Evolutionary conservation across 495 filamentous ascomycete species (phyloP).

Genomic region (Trichoderma gamsii): DNA sequence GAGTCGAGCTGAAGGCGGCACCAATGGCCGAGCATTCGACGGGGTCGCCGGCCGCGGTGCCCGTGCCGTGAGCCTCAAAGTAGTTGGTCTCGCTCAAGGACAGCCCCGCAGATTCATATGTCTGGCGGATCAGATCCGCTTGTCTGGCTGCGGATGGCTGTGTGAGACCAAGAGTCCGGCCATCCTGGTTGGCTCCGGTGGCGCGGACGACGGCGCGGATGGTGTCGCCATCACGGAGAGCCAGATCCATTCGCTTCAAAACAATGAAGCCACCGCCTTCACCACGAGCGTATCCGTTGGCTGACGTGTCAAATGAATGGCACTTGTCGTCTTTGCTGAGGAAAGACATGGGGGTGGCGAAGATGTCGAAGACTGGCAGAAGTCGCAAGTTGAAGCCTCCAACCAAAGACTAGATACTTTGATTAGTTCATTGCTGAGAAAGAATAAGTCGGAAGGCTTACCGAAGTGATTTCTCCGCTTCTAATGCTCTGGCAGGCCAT

Average conservation of each 20-base stretch:
- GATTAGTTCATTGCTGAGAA: too few species aligned
- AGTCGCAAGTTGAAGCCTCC: too few species aligned
- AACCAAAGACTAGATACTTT: too few species aligned
- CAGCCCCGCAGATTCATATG: conserved; percentile 28
- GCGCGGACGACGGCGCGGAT: conserved; percentile 51
- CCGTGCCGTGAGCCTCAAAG: conserved; percentile 47
- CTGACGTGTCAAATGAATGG: conserved; percentile 48
- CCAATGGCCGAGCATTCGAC: conserved; percentile 32
- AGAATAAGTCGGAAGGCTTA: conserved; percentile 13
- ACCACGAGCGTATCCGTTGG: conserved; percentile 55
- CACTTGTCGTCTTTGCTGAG: conserved; percentile 34
- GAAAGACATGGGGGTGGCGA: conserved; percentile 22
- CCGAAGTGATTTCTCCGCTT: conserved; percentile 31
- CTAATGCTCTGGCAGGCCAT: conserved; percentile 65
- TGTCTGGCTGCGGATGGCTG: conserved; percentile 46
- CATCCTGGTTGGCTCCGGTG: conserved; percentile 46
- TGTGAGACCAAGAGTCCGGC: conserved; percentile 43
- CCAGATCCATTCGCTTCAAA: conserved; percentile 49
- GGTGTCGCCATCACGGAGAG: conserved; percentile 38
- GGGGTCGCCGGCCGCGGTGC: conserved; percentile 47
- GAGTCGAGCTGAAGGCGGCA: neutral
- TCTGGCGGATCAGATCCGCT: conserved; percentile 37
- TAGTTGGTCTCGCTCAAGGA: conserved; percentile 33
- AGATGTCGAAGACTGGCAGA: neutral
- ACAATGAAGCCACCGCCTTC: conserved; percentile 51